These are phyloP conservation scores for Anthracocystis walkeri DNA, from an alignment of 1,284 basidiomycete genomes.

Conservation along the genomic window DNA sequence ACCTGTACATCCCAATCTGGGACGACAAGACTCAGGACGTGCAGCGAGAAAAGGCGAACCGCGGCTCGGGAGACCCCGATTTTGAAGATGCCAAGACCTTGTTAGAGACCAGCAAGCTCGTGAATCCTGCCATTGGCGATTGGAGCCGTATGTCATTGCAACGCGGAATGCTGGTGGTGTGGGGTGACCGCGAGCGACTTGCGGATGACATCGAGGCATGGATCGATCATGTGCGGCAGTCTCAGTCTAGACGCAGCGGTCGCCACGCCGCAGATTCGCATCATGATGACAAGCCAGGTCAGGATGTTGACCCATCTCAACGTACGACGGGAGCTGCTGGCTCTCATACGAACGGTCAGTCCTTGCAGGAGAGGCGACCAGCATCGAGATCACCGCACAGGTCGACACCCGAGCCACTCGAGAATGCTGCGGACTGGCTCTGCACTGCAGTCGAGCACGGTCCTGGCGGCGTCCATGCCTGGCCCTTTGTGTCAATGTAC, in stretches of 20 bases:
- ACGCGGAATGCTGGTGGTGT: constrained; percentile 59
- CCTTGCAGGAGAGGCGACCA: constrained; percentile 41
- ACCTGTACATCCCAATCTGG: constrained; percentile 53
- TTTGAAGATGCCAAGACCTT: constrained; percentile 31
- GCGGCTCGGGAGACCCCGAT: constrained; percentile 19
- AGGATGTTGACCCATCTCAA: constrained; percentile 27
- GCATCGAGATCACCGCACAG: constrained; percentile 39
- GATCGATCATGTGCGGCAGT: constrained; percentile 46
- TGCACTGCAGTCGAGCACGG: constrained; percentile 62
- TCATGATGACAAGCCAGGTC: constrained; percentile 32
- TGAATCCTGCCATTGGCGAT: constrained; percentile 63
- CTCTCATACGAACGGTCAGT: not conserved
- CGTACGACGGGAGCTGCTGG: not conserved
- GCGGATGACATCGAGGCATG: constrained; percentile 64
- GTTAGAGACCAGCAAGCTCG: constrained; percentile 54
- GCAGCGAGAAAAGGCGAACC: constrained; percentile 10
- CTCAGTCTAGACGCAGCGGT: constrained; percentile 8
- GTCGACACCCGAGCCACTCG: not conserved
- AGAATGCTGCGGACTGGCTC: constrained; percentile 39
- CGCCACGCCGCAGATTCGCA: not conserved
- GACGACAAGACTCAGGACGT: not conserved
- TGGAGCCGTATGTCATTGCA: constrained; percentile 59
- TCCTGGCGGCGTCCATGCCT: constrained; percentile 65
- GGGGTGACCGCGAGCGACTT: constrained; percentile 64
- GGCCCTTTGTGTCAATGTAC: constrained; percentile 68